Base-by-base conservation (phyloP, 2,329 filamentous ascomycete genomes). In the Fusarium redolens region DNA sequence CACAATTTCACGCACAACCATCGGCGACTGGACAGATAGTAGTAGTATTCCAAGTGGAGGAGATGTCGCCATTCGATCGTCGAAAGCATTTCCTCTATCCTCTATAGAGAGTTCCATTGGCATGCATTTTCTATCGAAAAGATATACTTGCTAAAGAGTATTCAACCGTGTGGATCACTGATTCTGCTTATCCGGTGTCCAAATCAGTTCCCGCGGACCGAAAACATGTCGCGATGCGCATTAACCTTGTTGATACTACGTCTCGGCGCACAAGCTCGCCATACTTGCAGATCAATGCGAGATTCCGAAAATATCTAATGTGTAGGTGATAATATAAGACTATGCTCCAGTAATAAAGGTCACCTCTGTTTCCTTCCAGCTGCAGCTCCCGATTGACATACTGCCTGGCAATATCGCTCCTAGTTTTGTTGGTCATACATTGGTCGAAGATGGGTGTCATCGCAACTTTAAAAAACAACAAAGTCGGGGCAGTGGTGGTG, bases 51-150 rank as follows among this genome's bases (percentile, higher is more conserved):
- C 5, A 48, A 12, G 43, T 60, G 35, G 35, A 54, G 41, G 8
- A 20, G 15, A 63, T 60, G 54, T 60, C 30, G 60, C 60, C 18
- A 63, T 63, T 18, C 4, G n/a, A 63, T 41, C 47, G 25, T 28
- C 33, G 2, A 60, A 31, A 20, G 30, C 18, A 22, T 48, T 41
- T 63, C 28, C 28, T 7, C 20, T 41, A 41, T 41, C 8, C 7
- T 41, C 20, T 4, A n/a, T 20, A 14, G 7, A 4, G 8, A 41
- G 22, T 25, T 30, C 8, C 12, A 28, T 47, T 47, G 25, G 3
- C 25, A 47, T 47, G 13, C 43, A 35, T 35, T 35, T 4, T 35
- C 15, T 35, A 35, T 14, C 4, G 33, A 35, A 35, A 15, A 15
- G 15, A 5, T 7, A 43, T 9, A 8, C 17, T 10, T 28, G 7